Percentiles rank a stretch among this genome's conserved stretches.
These are phyloP conservation scores for Nicotiana otophora DNA, from an alignment of 257 asterid genomes.

Conservation along the genomic window DNA sequence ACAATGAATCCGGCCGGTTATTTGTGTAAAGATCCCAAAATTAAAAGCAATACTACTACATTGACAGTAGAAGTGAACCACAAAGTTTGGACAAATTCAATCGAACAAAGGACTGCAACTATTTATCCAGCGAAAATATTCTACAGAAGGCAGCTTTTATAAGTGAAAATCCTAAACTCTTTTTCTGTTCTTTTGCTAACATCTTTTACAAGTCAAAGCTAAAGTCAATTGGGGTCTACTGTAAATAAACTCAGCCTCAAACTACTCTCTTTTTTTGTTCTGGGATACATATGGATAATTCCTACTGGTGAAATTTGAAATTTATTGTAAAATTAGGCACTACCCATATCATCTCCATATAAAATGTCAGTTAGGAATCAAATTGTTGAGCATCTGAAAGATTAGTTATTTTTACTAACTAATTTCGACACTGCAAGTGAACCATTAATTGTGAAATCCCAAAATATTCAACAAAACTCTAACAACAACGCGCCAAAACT, in stretches of 20 bases:
- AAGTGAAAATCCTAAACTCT: background rate
- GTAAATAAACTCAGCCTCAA: background rate
- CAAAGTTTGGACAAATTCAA: background rate
- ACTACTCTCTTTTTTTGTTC: background rate
- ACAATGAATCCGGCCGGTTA: no score
- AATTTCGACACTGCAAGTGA: background rate
- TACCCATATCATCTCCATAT: background rate
- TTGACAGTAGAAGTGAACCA: background rate
- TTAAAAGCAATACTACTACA: background rate
- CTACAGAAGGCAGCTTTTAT: background rate
- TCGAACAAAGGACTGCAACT: background rate
- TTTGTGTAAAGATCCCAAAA: background rate
- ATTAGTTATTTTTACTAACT: background rate
- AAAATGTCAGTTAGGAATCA: background rate
- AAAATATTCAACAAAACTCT: background rate
- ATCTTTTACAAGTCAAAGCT: background rate
- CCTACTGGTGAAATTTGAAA: background rate
- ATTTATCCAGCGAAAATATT: background rate
- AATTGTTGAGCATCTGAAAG: background rate
- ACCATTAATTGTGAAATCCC: background rate
- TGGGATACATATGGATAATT: background rate
- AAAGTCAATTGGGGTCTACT: background rate
- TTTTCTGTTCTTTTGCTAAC: background rate
- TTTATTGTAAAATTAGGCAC: background rate
- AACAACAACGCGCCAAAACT: background rate